A percentile compares a stretch with the other conserved stretches of the same genome.
phyloP scores from a whole-genome alignment of 139 green algal species.

The Mesotaenium endlicherianum region DNA sequence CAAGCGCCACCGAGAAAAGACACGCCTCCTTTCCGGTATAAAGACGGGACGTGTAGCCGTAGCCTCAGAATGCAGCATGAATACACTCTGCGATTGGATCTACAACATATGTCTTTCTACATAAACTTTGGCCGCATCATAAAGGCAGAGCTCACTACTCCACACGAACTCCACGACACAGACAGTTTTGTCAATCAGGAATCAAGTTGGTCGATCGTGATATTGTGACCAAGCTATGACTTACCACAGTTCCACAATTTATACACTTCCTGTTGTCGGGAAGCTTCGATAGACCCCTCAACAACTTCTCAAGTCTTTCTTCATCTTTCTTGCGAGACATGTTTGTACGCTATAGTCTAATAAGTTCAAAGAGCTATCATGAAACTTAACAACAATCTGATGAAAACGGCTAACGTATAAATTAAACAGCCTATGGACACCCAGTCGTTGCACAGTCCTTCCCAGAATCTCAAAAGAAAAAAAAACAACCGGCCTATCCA shows the following conservation, averaged over 20 bases:
- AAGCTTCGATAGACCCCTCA: conserved; percentile 34
- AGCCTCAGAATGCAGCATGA: neutral
- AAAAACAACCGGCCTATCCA: too few species aligned
- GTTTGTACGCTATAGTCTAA: too few species aligned
- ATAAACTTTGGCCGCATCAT: neutral
- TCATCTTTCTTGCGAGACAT: too few species aligned
- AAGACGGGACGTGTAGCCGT: neutral
- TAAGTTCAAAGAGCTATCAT: too few species aligned
- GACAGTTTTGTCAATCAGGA: neutral
- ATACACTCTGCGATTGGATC: neutral
- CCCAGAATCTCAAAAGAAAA: too few species aligned
- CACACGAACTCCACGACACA: neutral
- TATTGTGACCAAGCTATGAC: neutral
- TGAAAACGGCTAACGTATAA: too few species aligned
- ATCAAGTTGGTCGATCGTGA: neutral
- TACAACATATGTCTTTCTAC: neutral
- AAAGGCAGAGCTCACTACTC: neutral
- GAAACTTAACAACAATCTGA: too few species aligned
- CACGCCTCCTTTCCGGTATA: neutral
- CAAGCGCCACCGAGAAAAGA: neutral
- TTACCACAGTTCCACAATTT: conserved; percentile 38
- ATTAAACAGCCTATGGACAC: too few species aligned
- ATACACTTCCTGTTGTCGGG: conserved; percentile 43
- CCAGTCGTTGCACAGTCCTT: too few species aligned
- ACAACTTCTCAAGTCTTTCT: conserved; percentile 38